Base-by-base conservation (phyloP, 768 basidiomycete species). In the Hirschioporus abietinus region DNA sequence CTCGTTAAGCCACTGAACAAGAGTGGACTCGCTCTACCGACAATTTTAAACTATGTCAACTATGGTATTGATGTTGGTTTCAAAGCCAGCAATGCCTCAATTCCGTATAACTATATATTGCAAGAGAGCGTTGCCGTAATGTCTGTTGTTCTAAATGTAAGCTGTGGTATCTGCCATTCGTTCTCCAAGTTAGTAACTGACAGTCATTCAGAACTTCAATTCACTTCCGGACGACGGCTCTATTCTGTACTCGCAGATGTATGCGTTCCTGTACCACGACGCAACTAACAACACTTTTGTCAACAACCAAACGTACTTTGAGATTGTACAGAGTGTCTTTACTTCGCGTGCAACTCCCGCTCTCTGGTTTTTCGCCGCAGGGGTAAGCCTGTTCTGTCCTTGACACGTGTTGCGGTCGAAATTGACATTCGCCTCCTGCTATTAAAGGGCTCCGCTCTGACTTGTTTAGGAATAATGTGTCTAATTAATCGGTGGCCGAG, bases 231-330 rank as follows among this genome's bases (percentile, higher is more conserved):
- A 61, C 23, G 26, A 26, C 7, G 60, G 23, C 20, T 61, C 60
- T 61, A 18, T 61, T 26, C 60, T 61, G 26, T 26, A 26, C 34
- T 26, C 60, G 9, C 60, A 61, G 23, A 26, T 61, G 60, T 23
- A 18, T 12, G 60, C 26, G 15, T 61, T 61, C 60, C 26, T 26
- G 17, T 15, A 61, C 12, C 7, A 35, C 34, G 18, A 26, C 23
- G 8, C 34, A 12, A 35, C 6, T 4, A 61, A 26, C 18, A 10
- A 17, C 26, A 35, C 26, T 17, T 10, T 26, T 17, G 26, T 61
- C 26, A 61, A 61, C 34, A 35, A 61, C 60, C 60, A 27, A 24
- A 61, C 34, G 60, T 27, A 61, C 26, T 52, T 52, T 52, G 42
- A 52, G 12, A 52, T 52, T 52, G 42, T 52, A 15, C 42, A 52